phyloP scores from a whole-genome alignment of 805 yeast species.

The Lachancea meyersii region DNA sequence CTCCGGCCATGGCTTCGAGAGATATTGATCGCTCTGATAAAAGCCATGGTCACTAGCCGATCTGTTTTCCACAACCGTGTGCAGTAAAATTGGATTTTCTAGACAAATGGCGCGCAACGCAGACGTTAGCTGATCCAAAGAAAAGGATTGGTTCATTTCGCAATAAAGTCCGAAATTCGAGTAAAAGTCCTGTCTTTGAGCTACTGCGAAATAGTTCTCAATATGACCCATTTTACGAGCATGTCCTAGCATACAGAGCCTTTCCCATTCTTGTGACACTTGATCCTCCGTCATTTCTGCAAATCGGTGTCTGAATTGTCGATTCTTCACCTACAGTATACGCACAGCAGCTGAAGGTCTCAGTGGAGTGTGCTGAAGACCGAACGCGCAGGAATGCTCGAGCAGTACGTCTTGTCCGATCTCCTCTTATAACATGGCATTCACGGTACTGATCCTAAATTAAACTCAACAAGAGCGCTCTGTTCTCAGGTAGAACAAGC shows the following conservation, averaged over 20 bases:
- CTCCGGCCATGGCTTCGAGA: slow-evolving; percentile 16
- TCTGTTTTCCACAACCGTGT: slow-evolving; percentile 16
- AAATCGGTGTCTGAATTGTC: neutral
- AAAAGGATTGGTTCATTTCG: slow-evolving; percentile 14
- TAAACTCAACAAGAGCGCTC: too few species aligned
- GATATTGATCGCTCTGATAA: slow-evolving; percentile 20
- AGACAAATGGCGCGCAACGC: slow-evolving; percentile 18
- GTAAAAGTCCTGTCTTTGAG: slow-evolving; percentile 24
- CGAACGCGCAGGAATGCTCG: too few species aligned
- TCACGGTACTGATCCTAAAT: too few species aligned
- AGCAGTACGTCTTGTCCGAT: too few species aligned
- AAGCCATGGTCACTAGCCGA: slow-evolving; percentile 8
- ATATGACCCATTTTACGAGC: slow-evolving; percentile 28
- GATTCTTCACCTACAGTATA: too few species aligned
- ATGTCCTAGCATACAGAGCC: slow-evolving; percentile 15
- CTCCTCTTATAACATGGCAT: too few species aligned
- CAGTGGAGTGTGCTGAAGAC: too few species aligned
- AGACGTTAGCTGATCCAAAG: slow-evolving; percentile 7
- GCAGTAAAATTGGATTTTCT: slow-evolving; percentile 19
- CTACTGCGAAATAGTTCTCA: slow-evolving; percentile 24
- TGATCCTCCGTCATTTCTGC: neutral
- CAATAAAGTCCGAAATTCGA: slow-evolving; percentile 20
- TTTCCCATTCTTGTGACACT: neutral
- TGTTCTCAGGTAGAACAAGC: too few species aligned
- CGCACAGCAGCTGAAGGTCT: too few species aligned